Evolutionary conservation across 1,139 yeast genomes (phyloP), one percentile per base, ranked within the genome.

Genomic region (Kurtzmaniella quercitrusa): DNA sequence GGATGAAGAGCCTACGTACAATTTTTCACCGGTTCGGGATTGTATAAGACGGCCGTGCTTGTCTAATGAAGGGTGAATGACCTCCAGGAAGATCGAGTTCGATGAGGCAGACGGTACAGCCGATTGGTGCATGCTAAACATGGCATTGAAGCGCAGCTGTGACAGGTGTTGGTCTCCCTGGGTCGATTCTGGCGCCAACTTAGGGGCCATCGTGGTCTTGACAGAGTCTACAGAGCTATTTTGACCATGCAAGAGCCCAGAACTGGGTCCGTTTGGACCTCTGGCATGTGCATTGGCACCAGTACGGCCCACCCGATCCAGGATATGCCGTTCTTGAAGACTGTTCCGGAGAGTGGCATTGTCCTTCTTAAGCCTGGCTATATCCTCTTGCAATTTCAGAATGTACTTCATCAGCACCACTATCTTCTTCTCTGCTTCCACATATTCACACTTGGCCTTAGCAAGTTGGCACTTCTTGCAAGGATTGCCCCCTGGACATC

Each of bases 401-500:
- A 87, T 60, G 55, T 86, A 86, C 52, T 82, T 82, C 78, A 85
- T 75, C 1, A 93, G 82, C 0, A 86, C 87, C 25, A 85, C 89
- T 16, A 87, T 75, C 58, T 86, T 85, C 66, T 81, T 83, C 45
- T 85, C 90, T 2, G 86, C 89, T 57, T 85, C 93, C 18, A 80
- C 75, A 53, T 86, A 87, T 54, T 85, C 90, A 65, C 95, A 87
- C 29, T 73, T 70, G 2, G 82, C 68, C 44, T 73, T 75, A 15
- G 86, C 79, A 41, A 74, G 61, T 16, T 63, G 66, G 58, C 95
- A 87, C 54, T 82, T 82, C 44, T 70, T 64, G 59, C 95, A 87
- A 0, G 91, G 89, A 36, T 81, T 77, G 1, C 89, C 93, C 1
- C 94, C 94, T 10, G 90, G 90, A 57, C 95, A 87, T 50, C 86